A percentile compares a stretch with the other conserved stretches of the same genome.
Evolutionary conservation across 257 asterid species (phyloP).

Genomic region (Solanum virginianum): DNA sequence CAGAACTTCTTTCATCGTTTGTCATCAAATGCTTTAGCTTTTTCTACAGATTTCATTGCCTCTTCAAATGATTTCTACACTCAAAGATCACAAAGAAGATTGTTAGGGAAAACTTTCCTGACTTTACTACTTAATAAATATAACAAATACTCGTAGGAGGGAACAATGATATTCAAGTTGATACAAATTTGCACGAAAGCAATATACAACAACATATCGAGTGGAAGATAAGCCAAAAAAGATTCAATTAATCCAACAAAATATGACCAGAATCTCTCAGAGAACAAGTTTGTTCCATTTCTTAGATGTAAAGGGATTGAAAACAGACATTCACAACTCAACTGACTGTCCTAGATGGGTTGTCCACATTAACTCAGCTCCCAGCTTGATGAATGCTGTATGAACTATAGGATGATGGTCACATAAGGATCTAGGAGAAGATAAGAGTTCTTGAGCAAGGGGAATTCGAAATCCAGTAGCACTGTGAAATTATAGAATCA

Average conservation of each 20-base stretch:
- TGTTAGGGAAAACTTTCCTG: not conserved
- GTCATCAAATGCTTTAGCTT: conserved; percentile 46
- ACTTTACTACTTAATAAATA: not conserved
- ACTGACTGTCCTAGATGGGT: not conserved
- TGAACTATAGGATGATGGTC: not conserved
- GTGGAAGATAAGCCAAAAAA: not conserved
- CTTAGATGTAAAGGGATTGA: not conserved
- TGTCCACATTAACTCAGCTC: not conserved
- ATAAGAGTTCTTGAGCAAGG: not conserved
- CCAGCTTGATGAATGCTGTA: not conserved
- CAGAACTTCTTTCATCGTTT: not conserved
- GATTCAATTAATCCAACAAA: not conserved
- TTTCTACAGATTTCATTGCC: conserved; percentile 53
- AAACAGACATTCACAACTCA: not conserved
- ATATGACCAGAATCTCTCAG: not conserved
- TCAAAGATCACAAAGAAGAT: not conserved
- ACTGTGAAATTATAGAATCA: not conserved
- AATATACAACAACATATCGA: not conserved
- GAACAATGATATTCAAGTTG: not conserved
- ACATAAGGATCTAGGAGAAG: not conserved
- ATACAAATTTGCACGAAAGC: not conserved
- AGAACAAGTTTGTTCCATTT: not conserved
- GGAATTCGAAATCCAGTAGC: not conserved
- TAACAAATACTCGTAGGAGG: not conserved
- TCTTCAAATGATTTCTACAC: conserved; percentile 75